Evolutionary conservation across 2,329 filamentous ascomycete genomes (phyloP), one percentile per base, ranked within the genome.

Genomic region (Decorospora gaudefroyi): DNA sequence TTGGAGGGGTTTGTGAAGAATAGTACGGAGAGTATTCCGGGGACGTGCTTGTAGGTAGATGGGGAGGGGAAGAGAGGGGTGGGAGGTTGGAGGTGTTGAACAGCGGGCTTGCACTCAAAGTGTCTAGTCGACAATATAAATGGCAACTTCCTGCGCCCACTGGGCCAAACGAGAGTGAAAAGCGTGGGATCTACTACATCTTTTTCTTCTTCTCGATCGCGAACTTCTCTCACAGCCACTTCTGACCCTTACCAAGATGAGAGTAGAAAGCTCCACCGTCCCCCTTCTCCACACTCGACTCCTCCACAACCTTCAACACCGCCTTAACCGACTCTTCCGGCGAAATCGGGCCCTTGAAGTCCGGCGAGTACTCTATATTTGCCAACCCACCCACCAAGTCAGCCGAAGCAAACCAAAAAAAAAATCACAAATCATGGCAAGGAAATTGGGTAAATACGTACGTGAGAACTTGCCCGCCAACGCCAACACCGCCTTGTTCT

Each of bases 1-100:
- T 49, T 82, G 41, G 59, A 67, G 33, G 64, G 58, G 11, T 63
- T 61, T 23, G 53, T 76, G 29, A 73, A 62, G 57, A 70, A 70
- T 46, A 42, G 46, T 17, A 70, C 66, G 3, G 53, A 21, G 4
- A 58, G 46, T 11, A 65, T 71, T 28, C 49, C 58, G 18, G 68
- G 68, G 7, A 48, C 26, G 16, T 70, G 68, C 37, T 36, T 69
- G 27, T 69, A 51, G 35, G n/a, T 12, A 12, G 13, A 21, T 10
- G 2, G 16, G 8, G 12, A 10, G 4, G 4, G 6, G 6, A 23
- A 25, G 3, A 26, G 7, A n/a, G n/a, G n/a, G n/a, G n/a, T n/a
- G n/a, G n/a, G n/a, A n/a, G n/a, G n/a, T n/a, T n/a, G n/a, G n/a
- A n/a, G n/a, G n/a, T n/a, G n/a, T n/a, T n/a, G n/a, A n/a, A n/a